Conservation (phyloP, 2,329 filamentous ascomycete species). For the Pseudogymnoascus sp. region DNA sequence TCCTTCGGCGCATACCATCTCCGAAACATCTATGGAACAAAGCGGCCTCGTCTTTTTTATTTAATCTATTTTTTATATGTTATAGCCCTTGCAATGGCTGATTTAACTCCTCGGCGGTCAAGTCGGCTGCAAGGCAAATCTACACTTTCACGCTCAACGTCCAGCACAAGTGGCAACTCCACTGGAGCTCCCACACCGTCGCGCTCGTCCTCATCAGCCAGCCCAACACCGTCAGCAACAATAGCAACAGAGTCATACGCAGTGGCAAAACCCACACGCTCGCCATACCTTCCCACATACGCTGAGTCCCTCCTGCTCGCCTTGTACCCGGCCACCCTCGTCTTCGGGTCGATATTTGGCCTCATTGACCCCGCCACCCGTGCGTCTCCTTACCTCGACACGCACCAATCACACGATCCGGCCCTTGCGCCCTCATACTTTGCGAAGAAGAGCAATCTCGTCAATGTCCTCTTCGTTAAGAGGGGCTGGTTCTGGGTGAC, state of each 20-base stretch:
- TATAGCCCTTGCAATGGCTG: constrained; percentile 19
- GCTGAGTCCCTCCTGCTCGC: constrained; percentile 56
- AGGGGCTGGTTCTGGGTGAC: constrained; percentile 90
- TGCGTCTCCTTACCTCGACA: constrained; percentile 52
- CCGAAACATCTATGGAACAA: constrained; percentile 13
- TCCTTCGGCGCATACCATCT: constrained; percentile 15
- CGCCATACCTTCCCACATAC: constrained; percentile 61
- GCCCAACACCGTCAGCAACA: constrained; percentile 9
- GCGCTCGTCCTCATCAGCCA: constrained; percentile 11
- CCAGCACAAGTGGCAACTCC: constrained; percentile 1
- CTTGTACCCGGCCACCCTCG: constrained; percentile 69
- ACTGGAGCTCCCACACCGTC: constrained; percentile 11
- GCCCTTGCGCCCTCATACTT: constrained; percentile 72
- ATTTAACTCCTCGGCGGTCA: constrained; percentile 24
- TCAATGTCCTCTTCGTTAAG: constrained; percentile 94
- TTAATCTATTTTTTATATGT: constrained; percentile 16
- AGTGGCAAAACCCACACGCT: constrained; percentile 20
- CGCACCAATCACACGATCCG: constrained; percentile 54
- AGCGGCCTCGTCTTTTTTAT: neutral
- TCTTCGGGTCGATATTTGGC: constrained; percentile 76
- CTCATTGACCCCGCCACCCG: constrained; percentile 65
- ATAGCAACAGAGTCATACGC: neutral
- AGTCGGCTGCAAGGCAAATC: constrained; percentile 20
- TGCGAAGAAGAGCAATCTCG: constrained; percentile 82
- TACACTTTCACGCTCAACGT: neutral